Evolutionary conservation across 1,284 basidiomycete species (phyloP).

Genomic region (Vanrija humicola): DNA sequence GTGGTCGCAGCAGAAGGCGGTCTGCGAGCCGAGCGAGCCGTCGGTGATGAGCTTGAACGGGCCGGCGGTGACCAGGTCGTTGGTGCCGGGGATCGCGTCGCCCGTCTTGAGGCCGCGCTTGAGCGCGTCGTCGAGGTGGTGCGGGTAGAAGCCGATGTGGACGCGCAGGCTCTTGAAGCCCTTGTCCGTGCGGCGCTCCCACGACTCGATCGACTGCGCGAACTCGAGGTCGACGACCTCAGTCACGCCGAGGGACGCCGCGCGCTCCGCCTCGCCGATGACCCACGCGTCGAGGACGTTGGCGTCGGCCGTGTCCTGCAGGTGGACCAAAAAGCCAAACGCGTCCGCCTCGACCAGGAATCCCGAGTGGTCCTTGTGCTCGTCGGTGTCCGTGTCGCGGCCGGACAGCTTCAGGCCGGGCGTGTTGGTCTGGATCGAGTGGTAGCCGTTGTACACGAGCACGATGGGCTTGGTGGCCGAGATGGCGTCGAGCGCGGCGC

Average conservation of each 20-base stretch:
- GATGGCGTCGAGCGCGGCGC: constrained; percentile 23
- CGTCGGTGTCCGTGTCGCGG: too few relatives aligned
- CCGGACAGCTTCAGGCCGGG: constrained; percentile 15
- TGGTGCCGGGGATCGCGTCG: constrained; percentile 24
- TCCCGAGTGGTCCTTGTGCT: constrained; percentile 17
- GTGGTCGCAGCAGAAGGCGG: constrained; percentile 38
- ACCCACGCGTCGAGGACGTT: constrained; percentile 28
- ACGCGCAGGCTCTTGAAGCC: constrained; percentile 28
- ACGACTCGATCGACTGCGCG: constrained; percentile 31
- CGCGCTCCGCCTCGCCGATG: constrained; percentile 21
- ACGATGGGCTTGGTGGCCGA: constrained; percentile 24
- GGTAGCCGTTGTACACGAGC: constrained; percentile 36
- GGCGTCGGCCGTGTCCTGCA: constrained; percentile 22
- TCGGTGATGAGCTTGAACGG: constrained; percentile 39
- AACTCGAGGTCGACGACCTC: constrained; percentile 46
- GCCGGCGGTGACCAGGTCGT: constrained; percentile 31
- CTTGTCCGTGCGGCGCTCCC: constrained; percentile 22
- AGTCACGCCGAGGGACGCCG: constrained; percentile 38
- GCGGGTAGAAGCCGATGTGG: constrained; percentile 36
- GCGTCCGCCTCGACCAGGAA: constrained; percentile 27
- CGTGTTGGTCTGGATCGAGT: constrained; percentile 35
- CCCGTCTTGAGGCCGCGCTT: constrained; percentile 24
- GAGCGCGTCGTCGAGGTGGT: constrained; percentile 34
- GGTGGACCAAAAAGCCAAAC: constrained; percentile 22
- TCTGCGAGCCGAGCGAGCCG: constrained; percentile 27